Evolutionary conservation across 805 yeast genomes (phyloP).

Genomic region (Myxozyma geophila): DNA sequence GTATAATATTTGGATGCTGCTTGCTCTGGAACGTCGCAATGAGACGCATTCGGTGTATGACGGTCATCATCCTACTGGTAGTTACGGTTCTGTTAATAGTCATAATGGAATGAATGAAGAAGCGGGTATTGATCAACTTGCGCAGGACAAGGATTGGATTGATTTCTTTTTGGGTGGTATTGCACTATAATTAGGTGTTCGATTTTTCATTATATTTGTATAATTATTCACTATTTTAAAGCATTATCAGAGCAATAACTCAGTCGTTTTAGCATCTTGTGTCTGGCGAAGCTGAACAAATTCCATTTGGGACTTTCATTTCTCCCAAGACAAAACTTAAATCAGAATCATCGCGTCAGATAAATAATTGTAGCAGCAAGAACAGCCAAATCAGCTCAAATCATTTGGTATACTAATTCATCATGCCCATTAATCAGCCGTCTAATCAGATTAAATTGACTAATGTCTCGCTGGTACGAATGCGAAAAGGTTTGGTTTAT

Average conservation of each 20-base stretch:
- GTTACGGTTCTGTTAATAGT: not conserved
- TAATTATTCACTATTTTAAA: too few relatives aligned
- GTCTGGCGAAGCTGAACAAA: too few relatives aligned
- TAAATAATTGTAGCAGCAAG: too few relatives aligned
- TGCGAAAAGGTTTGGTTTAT: slow-evolving; percentile 68
- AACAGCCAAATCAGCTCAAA: too few relatives aligned
- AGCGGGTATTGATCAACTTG: not conserved
- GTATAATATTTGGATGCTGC: not conserved
- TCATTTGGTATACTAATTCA: not conserved
- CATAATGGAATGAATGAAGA: not conserved
- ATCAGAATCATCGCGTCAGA: not conserved
- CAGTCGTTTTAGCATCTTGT: too few relatives aligned
- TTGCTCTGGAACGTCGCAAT: not conserved
- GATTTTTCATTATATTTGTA: too few relatives aligned
- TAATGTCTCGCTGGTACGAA: slow-evolving; percentile 88
- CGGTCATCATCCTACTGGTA: not conserved
- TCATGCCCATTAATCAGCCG: slow-evolving; percentile 80
- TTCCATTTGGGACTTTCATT: not conserved
- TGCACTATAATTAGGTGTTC: not conserved
- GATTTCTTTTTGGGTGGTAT: not conserved
- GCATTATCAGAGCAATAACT: too few relatives aligned
- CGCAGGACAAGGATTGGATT: not conserved
- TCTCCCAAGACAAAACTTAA: not conserved
- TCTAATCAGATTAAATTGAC: slow-evolving; percentile 86
- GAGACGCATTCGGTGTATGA: not conserved